Conservation (phyloP, 2,329 filamentous ascomycete species). For the Fonsecaea pugnacius region DNA sequence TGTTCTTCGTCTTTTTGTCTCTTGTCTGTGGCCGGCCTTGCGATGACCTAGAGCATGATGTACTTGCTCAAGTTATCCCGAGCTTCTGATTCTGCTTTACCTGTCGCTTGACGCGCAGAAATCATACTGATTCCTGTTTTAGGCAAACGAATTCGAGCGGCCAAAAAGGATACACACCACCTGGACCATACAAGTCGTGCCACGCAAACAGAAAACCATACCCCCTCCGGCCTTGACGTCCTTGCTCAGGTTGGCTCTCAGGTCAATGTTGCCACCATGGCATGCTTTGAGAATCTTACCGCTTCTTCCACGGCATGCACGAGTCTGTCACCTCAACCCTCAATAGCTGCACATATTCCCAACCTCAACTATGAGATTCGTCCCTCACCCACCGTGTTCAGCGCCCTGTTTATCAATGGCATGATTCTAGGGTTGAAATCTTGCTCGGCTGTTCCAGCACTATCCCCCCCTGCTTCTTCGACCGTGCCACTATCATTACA, state of each 20-base stretch:
- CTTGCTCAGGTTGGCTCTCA: neutral
- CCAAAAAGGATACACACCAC: neutral
- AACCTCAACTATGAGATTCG: constrained; percentile 1
- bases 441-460: constrained; percentile 33
- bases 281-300: neutral
- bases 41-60: neutral
- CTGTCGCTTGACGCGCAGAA: too few species aligned
- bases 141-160: constrained; percentile 14
- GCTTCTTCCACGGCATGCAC: neutral
- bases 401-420: constrained; percentile 43
- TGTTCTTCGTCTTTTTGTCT: neutral
- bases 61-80: neutral
- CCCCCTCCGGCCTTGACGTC: neutral
- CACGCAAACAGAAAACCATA: neutral
- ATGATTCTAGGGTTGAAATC: constrained; percentile 38
- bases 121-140: neutral
- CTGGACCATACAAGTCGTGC: constrained; percentile 1
- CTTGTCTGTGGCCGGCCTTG: neutral
- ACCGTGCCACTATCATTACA: constrained; percentile 39
- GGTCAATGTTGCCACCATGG: neutral
- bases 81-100: neutral
- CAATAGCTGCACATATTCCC: neutral
- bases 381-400: constrained; percentile 9
- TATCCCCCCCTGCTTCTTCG: constrained; percentile 35
- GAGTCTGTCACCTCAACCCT: neutral